phyloP scores from a whole-genome alignment of 2,329 filamentous ascomycete species.

The Tricladium varicosporioides region DNA sequence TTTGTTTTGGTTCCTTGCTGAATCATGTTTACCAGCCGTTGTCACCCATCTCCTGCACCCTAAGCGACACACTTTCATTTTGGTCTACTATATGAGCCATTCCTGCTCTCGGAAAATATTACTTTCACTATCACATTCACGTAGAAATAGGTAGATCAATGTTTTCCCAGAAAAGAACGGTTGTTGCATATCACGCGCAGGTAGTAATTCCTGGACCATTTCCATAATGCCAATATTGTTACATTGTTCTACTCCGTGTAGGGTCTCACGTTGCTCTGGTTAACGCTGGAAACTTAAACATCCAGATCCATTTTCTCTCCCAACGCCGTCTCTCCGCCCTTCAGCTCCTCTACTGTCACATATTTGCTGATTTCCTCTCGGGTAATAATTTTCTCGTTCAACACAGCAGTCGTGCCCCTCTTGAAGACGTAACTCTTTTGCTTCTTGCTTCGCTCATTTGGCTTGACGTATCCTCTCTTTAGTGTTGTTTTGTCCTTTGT shows the following conservation, averaged over 20 bases:
- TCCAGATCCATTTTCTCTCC: slow-evolving; percentile 70
- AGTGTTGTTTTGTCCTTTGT: slow-evolving; percentile 92
- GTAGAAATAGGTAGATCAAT: too few species aligned
- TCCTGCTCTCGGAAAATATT: too few species aligned
- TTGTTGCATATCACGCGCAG: too few species aligned
- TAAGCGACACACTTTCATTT: too few species aligned
- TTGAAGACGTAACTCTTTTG: slow-evolving; percentile 89
- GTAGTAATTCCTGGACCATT: too few species aligned
- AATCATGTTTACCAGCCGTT: too few species aligned
- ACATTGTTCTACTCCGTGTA: neutral
- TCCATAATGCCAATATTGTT: slow-evolving; percentile 5
- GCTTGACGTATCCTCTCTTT: slow-evolving; percentile 88
- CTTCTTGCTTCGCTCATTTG: slow-evolving; percentile 89
- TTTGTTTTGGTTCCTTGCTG: too few species aligned
- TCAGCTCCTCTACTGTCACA: slow-evolving; percentile 84
- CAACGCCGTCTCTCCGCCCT: slow-evolving; percentile 48
- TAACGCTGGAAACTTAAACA: slow-evolving; percentile 39
- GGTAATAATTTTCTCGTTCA: slow-evolving; percentile 95
- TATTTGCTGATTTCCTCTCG: slow-evolving; percentile 94
- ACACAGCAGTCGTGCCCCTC: slow-evolving; percentile 87
- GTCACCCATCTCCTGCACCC: too few species aligned
- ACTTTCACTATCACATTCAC: too few species aligned
- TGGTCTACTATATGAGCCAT: too few species aligned
- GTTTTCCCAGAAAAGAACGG: too few species aligned
- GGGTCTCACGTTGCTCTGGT: neutral